Evolutionary conservation across 2,329 filamentous ascomycete genomes (phyloP), one percentile per base, ranked within the genome.

Genomic region (Aciculosporium take): DNA sequence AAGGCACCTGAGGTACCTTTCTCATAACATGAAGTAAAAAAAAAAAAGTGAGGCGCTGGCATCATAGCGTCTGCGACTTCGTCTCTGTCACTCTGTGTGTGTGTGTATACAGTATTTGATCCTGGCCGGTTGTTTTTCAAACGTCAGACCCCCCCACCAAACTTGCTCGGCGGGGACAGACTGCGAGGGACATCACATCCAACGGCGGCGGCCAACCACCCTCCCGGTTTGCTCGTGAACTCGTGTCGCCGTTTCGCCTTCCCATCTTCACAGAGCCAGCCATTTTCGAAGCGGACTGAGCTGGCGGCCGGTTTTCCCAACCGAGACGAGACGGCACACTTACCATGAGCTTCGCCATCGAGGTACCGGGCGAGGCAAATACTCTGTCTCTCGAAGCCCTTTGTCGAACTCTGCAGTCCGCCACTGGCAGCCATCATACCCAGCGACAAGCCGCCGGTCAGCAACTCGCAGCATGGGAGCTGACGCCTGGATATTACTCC

Each of bases 281-380:
- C 15, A 31, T 23, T n/a, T 20, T n/a, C 23, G 10, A 24, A 21
- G 38, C 29, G 9, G 17, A 17, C 23, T 5, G 20, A 28, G 24
- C 38, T 17, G 15, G 24, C 38, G 3, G 23, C 17, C 38, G 38
- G 24, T 3, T 29, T 29, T 28, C 25, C 31, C 7, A 30, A 40
- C 7, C 17, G n/a, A n/a, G n/a, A n/a, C 20, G 41, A 29, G 25
- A 18, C 23, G 20, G 32, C 21, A 18, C 38, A 18, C 7, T 46
- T 44, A 57, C 45, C 54, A 85, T 85, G 81, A 75, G 69, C 57
- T 80, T 80, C 59, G 63, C 73, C 45, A 77, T 93, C 56, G 86
- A 94, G 65, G 78, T 86, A 45, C 74, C 84, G 6, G 87, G 83
- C 49, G 86, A 91, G 64, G 81, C 86, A 34, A 86, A 71, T 50